These are phyloP conservation scores for Ceratocystis cacaofunesta DNA, from an alignment of 2,329 filamentous ascomycete species.

Conservation along the genomic window DNA sequence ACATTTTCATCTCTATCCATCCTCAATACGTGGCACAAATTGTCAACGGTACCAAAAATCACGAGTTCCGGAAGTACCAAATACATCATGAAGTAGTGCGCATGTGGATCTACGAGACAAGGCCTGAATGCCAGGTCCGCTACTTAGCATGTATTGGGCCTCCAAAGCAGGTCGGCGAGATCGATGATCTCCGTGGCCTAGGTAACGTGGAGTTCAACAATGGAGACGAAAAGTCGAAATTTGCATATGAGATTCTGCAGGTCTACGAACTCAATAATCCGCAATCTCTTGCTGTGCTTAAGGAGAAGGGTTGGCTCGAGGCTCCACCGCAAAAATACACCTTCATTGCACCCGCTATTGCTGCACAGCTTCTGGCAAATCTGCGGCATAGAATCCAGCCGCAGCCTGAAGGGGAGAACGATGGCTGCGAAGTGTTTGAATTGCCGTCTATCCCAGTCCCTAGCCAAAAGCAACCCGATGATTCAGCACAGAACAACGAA, in stretches of 20 bases:
- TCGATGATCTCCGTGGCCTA: constrained; percentile 30
- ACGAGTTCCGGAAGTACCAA: constrained; percentile 41
- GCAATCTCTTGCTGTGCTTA: constrained; percentile 36
- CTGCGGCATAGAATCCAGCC: constrained; percentile 27
- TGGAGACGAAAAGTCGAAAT: constrained; percentile 24
- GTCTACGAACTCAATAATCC: constrained; percentile 50
- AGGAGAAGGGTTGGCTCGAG: constrained; percentile 39
- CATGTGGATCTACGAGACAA: constrained; percentile 47
- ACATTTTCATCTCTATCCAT: constrained; percentile 39
- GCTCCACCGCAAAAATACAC: constrained; percentile 35
- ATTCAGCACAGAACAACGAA: neutral
- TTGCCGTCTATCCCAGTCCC: neutral
- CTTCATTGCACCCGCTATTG: constrained; percentile 41
- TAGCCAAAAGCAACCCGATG: neutral
- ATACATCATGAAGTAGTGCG: constrained; percentile 40
- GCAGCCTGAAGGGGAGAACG: constrained; percentile 17
- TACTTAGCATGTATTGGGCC: constrained; percentile 44
- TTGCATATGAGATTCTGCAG: constrained; percentile 39
- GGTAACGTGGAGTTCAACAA: constrained; percentile 40
- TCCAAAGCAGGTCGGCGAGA: constrained; percentile 33
- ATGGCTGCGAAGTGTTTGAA: neutral
- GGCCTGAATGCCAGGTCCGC: constrained; percentile 32
- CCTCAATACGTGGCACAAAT: constrained; percentile 35
- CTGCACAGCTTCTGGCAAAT: constrained; percentile 44
- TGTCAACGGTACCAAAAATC: constrained; percentile 33